Percentiles rank a stretch among this genome's conserved stretches.
Conservation (phyloP, 164 flowering plant species). For the Vitis rotundifolia region DNA sequence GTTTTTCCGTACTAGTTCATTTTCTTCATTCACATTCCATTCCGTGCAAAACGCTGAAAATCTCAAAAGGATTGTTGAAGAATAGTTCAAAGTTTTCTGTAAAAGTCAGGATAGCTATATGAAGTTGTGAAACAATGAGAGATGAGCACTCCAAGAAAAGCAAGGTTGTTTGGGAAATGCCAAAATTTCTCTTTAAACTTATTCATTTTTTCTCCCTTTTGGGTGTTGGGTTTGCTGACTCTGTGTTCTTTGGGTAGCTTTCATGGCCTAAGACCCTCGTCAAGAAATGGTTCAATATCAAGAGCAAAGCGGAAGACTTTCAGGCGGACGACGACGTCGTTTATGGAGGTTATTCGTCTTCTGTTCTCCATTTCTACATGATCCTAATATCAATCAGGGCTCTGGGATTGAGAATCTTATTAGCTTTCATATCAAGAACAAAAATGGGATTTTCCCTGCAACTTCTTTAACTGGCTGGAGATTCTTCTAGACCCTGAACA, state of each 20-base stretch:
- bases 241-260: slow-evolving; percentile 32
- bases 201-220: neutral
- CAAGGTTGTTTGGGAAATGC: slow-evolving; percentile 40
- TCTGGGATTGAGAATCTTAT: slow-evolving; percentile 10
- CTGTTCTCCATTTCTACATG: neutral
- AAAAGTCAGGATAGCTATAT: slow-evolving; percentile 20
- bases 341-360: slow-evolving; percentile 30
- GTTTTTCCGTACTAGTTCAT: neutral
- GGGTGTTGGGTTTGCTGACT: neutral
- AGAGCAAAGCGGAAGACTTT: slow-evolving; percentile 52
- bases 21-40: slow-evolving; percentile 3
- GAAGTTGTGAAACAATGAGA: slow-evolving; percentile 53
- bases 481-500: slow-evolving; percentile 15
- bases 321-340: slow-evolving; percentile 35
- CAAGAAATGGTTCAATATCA: slow-evolving; percentile 59
- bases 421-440: neutral
- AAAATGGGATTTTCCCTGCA: slow-evolving; percentile 9
- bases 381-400: slow-evolving; percentile 9
- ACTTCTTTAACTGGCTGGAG: slow-evolving; percentile 8
- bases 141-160: slow-evolving; percentile 50
- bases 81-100: neutral
- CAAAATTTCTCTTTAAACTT: neutral
- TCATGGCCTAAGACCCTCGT: slow-evolving; percentile 59
- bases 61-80: neutral
- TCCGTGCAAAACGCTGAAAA: neutral